Evolutionary conservation across 305 asterid genomes (phyloP).

Genomic region (Fraxinus latifolia): DNA sequence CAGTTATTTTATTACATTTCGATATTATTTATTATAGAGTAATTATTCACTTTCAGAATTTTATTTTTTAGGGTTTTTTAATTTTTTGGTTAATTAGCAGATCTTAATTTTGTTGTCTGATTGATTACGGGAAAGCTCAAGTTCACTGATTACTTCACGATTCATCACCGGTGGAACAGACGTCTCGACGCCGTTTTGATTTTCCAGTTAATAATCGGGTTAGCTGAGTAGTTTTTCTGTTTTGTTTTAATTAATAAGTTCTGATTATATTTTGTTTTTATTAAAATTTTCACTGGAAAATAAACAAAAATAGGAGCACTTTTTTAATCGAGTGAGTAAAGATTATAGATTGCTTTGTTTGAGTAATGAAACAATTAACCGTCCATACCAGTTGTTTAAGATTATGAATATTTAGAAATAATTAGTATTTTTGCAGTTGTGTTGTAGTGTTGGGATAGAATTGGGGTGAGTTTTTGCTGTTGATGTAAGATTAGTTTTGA

Average conservation of each 20-base stretch:
- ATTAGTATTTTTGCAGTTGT: not conserved
- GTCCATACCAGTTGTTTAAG: not conserved
- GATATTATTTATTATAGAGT: not conserved
- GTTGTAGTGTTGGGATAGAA: not conserved
- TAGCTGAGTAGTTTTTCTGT: constrained; percentile 15
- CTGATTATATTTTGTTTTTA: not conserved
- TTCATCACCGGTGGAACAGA: constrained; percentile 11
- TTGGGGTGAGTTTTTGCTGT: not conserved
- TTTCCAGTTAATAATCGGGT: constrained; percentile 27
- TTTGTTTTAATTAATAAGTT: not conserved
- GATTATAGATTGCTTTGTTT: not conserved
- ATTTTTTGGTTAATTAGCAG: not conserved
- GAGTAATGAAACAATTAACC: not conserved
- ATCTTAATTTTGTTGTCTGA: constrained; percentile 22
- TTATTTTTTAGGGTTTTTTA: not conserved
- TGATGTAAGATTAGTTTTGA: not conserved
- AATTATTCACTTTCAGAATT: not conserved
- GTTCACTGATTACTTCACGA: constrained; percentile 22
- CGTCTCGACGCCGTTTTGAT: constrained; percentile 7
- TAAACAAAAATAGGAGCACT: not conserved
- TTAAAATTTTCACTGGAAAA: not conserved
- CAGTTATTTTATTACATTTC: constrained; percentile 14
- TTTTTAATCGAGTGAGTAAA: not conserved
- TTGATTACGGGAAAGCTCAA: constrained; percentile 23
- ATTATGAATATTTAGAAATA: not conserved